Evolutionary conservation across 192 early-diverging fungal species (phyloP).

Genomic region (Umbelopsis isabellina): DNA sequence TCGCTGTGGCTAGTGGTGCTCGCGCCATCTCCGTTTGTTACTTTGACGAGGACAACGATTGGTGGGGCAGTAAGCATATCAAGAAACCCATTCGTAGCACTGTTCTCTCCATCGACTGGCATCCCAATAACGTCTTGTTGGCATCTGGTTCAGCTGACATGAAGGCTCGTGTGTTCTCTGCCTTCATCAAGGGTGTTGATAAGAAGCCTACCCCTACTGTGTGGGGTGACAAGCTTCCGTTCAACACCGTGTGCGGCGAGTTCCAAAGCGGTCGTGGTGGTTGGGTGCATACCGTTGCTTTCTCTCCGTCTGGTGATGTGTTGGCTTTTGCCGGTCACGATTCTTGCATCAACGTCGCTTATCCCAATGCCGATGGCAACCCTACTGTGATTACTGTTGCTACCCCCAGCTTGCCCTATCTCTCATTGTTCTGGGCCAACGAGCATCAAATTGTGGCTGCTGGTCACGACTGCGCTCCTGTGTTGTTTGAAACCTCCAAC

Average conservation of each 20-base stretch:
- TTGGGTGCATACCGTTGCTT: constrained; percentile 93
- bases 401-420: constrained; percentile 72
- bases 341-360: constrained; percentile 78
- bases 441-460: constrained; percentile 81
- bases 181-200: constrained; percentile 94
- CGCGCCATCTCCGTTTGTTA: constrained; percentile 92
- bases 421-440: constrained; percentile 77
- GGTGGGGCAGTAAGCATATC: constrained; percentile 95
- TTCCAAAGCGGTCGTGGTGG: constrained; percentile 75
- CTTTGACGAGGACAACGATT: constrained; percentile 95
- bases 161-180: constrained; percentile 94
- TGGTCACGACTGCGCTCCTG: constrained; percentile 93
- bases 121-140: constrained; percentile 93
- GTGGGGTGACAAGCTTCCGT: constrained; percentile 95
- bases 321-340: constrained; percentile 91
- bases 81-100: constrained; percentile 93
- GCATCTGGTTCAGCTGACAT: constrained; percentile 88
- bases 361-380: constrained; percentile 59
- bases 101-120: constrained; percentile 91
- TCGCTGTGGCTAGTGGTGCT: constrained; percentile 95
- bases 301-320: constrained; percentile 86
- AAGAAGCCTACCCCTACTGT: constrained; percentile 80
- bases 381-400: constrained; percentile 58
- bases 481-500: constrained; percentile 69
- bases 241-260: constrained; percentile 91